Evolutionary conservation across 108 stramenopile species (phyloP), one percentile per base, ranked within the genome.

Genomic region (Fragilaria crotonensis): DNA sequence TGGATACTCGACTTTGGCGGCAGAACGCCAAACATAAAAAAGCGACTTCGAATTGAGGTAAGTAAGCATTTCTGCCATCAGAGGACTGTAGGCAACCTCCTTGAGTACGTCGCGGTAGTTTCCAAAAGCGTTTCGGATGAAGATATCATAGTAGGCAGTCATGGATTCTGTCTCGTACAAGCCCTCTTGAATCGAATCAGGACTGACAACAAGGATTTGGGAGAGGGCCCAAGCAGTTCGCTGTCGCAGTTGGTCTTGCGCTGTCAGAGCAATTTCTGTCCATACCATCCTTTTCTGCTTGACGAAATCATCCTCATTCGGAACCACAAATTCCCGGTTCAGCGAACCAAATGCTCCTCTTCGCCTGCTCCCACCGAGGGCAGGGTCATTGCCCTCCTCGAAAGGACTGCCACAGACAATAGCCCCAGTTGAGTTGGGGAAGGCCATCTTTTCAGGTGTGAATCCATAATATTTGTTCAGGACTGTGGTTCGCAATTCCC

Each of bases 121-220:
- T 22, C 83, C 83, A 60, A 87, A 87, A 3, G 82, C 82, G 60
- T 87, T 63, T 47, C 79, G 59, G 3, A 84, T 78, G 57, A 84
- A 83, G 47, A 88, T 88, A 52, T 88, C 87, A 69, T 88, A 82
- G 45, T 76, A 88, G 2, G 54, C 52, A 33, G 72, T 29, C 52
- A 66, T 69, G 17, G 63, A 29, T 47, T 73, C 75, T 23, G 70
- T 33, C 21, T 53, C 14, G 47, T 11, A 3, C 21, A 19, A n/a
- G 1, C 20, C 57, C 2, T 56, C 30, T 30, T 45, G 21, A 1
- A 64, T 22, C 23, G 25, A 11, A 19, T 45, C 21, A 17, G 47
- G 45, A 22, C 56, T 23, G 20, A 86, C 66, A 0, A 70, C 70
- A 18, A 75, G 25, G 21, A 78, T 65, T 33, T 78, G 73, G 25